phyloP scores from a whole-genome alignment of 352 stramenopile species.

The Phytophthora nicotianae region DNA sequence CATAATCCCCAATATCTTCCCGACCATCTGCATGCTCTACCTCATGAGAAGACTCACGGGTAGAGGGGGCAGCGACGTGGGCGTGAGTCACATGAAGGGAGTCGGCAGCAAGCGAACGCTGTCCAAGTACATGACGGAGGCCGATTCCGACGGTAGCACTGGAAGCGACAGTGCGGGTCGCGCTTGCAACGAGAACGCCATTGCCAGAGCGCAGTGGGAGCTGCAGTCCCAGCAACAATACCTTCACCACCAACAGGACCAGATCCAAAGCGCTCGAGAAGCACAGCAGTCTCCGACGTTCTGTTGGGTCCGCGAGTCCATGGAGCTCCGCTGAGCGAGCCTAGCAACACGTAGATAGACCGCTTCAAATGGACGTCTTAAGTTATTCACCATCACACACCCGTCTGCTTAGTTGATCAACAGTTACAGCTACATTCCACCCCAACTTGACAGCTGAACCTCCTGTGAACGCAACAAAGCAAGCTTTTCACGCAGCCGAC shows the following conservation, averaged over 20 bases:
- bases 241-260: constrained; percentile 21
- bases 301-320: constrained; percentile 43
- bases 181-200: constrained; percentile 22
- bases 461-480: constrained; percentile 45
- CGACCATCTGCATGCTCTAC: constrained; percentile 90
- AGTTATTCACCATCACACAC: constrained; percentile 40
- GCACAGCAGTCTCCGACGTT: constrained; percentile 34
- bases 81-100: constrained; percentile 25
- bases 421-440: neutral
- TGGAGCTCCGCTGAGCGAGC: constrained; percentile 29
- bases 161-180: constrained; percentile 26
- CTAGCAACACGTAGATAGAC: constrained; percentile 24
- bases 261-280: constrained; percentile 34
- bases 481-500: constrained; percentile 43
- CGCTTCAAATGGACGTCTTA: constrained; percentile 39
- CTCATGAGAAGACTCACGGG: constrained; percentile 78
- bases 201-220: constrained; percentile 25
- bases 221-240: constrained; percentile 31
- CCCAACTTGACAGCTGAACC: constrained; percentile 59
- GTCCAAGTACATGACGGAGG: constrained; percentile 65
- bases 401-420: neutral
- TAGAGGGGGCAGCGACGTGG: constrained; percentile 22
- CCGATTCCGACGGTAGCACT: constrained; percentile 44
- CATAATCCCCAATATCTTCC: constrained; percentile 84
- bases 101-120: constrained; percentile 40